Evolutionary conservation across 345 rosid species (phyloP).

Genomic region (Cardamine chenopodiifolia): DNA sequence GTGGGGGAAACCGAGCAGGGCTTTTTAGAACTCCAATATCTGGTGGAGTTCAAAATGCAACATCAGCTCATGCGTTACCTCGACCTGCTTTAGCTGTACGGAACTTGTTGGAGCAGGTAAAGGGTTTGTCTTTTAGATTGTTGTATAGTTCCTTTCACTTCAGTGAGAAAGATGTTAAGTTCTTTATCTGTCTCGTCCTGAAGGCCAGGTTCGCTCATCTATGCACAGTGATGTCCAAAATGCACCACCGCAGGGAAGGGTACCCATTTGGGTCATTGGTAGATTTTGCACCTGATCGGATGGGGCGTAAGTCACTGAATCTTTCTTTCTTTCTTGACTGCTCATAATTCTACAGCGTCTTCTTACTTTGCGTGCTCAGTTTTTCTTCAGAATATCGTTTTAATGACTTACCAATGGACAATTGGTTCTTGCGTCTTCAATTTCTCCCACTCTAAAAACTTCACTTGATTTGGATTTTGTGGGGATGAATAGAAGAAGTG

Average conservation of each 20-base stretch:
- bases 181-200: constrained; percentile 17
- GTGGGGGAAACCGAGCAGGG: constrained; percentile 86
- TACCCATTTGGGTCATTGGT: constrained; percentile 97
- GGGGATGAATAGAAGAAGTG: not conserved
- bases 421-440: constrained; percentile 7
- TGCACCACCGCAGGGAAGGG: constrained; percentile 98
- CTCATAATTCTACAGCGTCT: not conserved
- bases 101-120: constrained; percentile 95
- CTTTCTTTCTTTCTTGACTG: too few relatives aligned
- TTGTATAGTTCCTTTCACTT: not conserved
- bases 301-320: constrained; percentile 73
- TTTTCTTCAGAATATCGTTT: not conserved
- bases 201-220: constrained; percentile 98
- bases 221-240: constrained; percentile 91
- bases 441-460: not conserved
- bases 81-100: constrained; percentile 96
- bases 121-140: not conserved
- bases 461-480: constrained; percentile 10
- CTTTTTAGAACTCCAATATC: constrained; percentile 96
- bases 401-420: constrained; percentile 9
- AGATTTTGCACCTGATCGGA: constrained; percentile 89
- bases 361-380: not conserved
- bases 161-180: not conserved
- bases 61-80: constrained; percentile 95
- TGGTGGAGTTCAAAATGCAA: constrained; percentile 99